Conservation (phyloP, 805 yeast genomes). For the Monosporozyma unispora region DNA sequence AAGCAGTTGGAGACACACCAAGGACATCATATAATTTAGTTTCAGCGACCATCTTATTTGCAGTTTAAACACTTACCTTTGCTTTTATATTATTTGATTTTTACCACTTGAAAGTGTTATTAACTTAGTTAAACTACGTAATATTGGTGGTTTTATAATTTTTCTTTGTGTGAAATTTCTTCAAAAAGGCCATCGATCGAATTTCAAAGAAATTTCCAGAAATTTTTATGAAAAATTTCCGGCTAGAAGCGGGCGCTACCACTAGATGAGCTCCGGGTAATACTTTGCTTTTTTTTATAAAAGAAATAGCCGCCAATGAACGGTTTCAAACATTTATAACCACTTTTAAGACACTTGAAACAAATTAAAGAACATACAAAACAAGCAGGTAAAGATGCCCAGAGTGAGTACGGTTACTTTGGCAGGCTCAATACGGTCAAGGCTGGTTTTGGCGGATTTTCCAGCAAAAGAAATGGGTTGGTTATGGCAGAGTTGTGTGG, state of each 20-base stretch:
- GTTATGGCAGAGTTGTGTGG: slow-evolving; percentile 14
- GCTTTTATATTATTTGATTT: no score
- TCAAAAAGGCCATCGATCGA: background rate
- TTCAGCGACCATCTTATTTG: slow-evolving; percentile 61
- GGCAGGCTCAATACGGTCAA: no score
- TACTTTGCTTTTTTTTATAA: background rate
- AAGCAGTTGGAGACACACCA: slow-evolving; percentile 63
- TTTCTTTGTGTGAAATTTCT: background rate
- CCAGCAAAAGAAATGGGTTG: slow-evolving; percentile 18
- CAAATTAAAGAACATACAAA: background rate
- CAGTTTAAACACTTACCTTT: no score
- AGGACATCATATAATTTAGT: slow-evolving; percentile 67
- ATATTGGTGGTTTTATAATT: background rate
- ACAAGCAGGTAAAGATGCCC: background rate
- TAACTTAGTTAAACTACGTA: background rate
- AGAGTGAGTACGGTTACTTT: background rate
- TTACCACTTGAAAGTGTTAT: background rate
- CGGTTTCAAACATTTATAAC: background rate
- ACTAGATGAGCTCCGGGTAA: background rate
- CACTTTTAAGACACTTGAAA: background rate
- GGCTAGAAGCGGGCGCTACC: background rate
- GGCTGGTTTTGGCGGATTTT: background rate
- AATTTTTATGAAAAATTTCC: background rate
- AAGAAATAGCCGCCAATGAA: background rate
- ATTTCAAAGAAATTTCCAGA: background rate